Evolutionary conservation across 2,329 filamentous ascomycete genomes (phyloP), one percentile per base, ranked within the genome.

Genomic region (Aspergillus sp.): DNA sequence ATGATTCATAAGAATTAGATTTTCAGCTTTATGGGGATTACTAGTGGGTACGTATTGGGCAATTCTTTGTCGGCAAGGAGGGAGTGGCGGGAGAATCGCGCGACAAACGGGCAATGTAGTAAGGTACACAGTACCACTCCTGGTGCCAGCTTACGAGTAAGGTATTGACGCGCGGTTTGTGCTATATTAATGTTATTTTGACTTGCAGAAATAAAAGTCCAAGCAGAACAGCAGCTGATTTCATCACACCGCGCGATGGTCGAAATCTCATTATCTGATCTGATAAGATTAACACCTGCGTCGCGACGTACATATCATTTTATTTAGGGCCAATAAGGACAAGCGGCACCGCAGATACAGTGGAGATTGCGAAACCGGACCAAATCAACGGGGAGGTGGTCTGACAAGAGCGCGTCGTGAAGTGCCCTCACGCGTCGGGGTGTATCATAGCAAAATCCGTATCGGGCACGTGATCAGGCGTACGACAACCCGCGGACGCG

Each of bases 331-430:
- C 33, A 55, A 55, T 55, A 37, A n/a, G n/a, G n/a, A 33, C 31
- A 57, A 55, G 56, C 52, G 52, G 57, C 40, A 52, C 49, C 27
- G 45, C 27, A 40, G 48, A 23, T 15, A 33, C 27, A 51, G 59
- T 62, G 63, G 59, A 52, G 47, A 60, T 59, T 44, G 17, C 27
- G 33, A 56, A 55, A 59, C 50, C 64, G 64, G 62, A 59, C 58
- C 50, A 40, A 19, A 52, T 49, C 19, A 39, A 44, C 19, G 27
- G 35, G 37, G 52, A 55, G 27, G 61, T 66, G 64, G 64, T 57
- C 61, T 66, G 64, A 66, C 41, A 44, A n/a, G 23, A 47, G 25
- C 21, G 27, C 27, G 33, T 39, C 17, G 47, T 40, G 33, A 19
- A 31, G 27, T 9, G 9, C 27, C 27, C 27, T 11, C 27, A 31